A percentile compares a stretch with the other conserved stretches of the same genome.
Conservation (phyloP, 2,329 filamentous ascomycete species). For the Aureobasidium zeae region DNA sequence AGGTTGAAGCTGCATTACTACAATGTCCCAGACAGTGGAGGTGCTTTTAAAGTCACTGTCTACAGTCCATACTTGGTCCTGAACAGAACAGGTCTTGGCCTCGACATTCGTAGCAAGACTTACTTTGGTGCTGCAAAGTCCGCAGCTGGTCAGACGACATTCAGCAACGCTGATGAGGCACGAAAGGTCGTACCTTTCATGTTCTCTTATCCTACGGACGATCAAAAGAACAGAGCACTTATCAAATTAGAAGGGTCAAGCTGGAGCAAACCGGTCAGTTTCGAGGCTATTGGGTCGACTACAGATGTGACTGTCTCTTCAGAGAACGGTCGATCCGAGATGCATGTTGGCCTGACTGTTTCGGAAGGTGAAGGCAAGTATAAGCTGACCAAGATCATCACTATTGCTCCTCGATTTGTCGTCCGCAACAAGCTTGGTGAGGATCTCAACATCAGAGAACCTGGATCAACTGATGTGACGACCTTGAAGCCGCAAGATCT, state of each 20-base stretch:
- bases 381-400: slow-evolving; percentile 93
- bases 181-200: slow-evolving; percentile 82
- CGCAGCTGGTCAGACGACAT: slow-evolving; percentile 70
- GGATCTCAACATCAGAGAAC: slow-evolving; percentile 81
- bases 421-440: slow-evolving; percentile 88
- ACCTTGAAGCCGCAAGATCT: slow-evolving; percentile 68
- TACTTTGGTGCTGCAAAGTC: slow-evolving; percentile 75
- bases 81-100: slow-evolving; percentile 86
- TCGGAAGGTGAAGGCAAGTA: slow-evolving; percentile 92
- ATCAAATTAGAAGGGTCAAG: slow-evolving; percentile 80
- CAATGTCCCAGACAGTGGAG: slow-evolving; percentile 80
- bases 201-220: slow-evolving; percentile 86
- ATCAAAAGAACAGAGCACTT: slow-evolving; percentile 81
- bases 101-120: slow-evolving; percentile 80
- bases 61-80: slow-evolving; percentile 92
- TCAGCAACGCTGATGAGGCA: slow-evolving; percentile 46
- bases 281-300: slow-evolving; percentile 91
- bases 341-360: slow-evolving; percentile 83
- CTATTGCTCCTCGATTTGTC: slow-evolving; percentile 83
- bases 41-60: slow-evolving; percentile 89
- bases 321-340: slow-evolving; percentile 61
- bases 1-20: slow-evolving; percentile 85
- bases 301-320: slow-evolving; percentile 80
- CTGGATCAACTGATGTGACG: slow-evolving; percentile 79
- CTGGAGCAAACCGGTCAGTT: slow-evolving; percentile 97